A percentile compares a stretch with the other conserved stretches of the same genome.
Conservation (phyloP, 140 eudicot genomes). For the Bidens hawaiensis region DNA sequence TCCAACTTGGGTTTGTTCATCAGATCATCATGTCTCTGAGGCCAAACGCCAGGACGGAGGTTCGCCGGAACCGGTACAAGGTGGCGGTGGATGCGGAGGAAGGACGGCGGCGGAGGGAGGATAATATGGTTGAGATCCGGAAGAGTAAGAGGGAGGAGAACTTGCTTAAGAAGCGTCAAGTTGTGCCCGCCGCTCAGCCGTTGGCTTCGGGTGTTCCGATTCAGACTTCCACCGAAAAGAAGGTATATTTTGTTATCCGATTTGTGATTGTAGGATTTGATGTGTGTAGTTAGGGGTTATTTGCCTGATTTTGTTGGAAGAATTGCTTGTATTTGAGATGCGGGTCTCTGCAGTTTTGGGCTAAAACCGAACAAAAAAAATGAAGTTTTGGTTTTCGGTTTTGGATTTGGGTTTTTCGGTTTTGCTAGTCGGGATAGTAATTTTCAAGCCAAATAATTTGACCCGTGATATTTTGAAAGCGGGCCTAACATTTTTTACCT, state of each 20-base stretch:
- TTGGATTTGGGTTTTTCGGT: too few relatives aligned
- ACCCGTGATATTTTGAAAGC: too few relatives aligned
- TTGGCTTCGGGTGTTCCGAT: conserved; percentile 32
- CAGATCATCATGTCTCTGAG: conserved; percentile 77
- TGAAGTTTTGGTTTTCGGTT: too few relatives aligned
- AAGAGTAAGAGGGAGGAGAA: conserved; percentile 86
- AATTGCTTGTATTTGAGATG: too few relatives aligned
- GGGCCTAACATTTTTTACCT: too few relatives aligned
- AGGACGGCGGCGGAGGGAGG: conserved; percentile 87
- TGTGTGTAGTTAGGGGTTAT: too few relatives aligned
- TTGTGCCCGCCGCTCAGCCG: conserved; percentile 44
- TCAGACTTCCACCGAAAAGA: conserved; percentile 44
- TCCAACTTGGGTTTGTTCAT: not conserved
- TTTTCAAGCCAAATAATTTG: too few relatives aligned
- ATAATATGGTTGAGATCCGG: conserved; percentile 92
- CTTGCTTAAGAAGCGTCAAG: conserved; percentile 93
- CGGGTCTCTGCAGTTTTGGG: too few relatives aligned
- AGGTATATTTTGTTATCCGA: conserved; percentile 39
- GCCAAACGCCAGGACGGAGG: conserved; percentile 83
- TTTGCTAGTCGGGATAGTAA: too few relatives aligned
- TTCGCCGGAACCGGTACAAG: conserved; percentile 88
- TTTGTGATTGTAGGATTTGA: not conserved
- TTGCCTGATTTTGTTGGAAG: too few relatives aligned
- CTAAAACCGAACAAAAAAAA: too few relatives aligned
- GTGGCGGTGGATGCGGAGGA: conserved; percentile 91